phyloP scores from a whole-genome alignment of 768 basidiomycete species.

The Jaapia argillacea region DNA sequence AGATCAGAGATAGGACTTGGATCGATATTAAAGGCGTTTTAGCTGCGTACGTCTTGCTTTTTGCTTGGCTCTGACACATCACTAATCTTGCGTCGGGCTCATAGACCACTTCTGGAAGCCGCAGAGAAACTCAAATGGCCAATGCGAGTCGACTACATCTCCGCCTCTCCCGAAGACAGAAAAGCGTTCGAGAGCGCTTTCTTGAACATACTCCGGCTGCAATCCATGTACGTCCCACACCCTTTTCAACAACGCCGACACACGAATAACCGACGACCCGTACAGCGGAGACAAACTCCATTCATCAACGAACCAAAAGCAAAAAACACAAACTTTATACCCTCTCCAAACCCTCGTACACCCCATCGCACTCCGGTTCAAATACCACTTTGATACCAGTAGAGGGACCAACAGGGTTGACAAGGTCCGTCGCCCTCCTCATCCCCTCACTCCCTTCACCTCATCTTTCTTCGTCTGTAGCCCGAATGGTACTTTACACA shows the following conservation, averaged over 20 bases:
- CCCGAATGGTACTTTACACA: slow-evolving; percentile 98
- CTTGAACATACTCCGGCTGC: slow-evolving; percentile 63
- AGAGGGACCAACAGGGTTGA: slow-evolving; percentile 86
- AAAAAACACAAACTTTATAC: slow-evolving; percentile 45
- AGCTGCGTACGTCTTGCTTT: slow-evolving; percentile 38
- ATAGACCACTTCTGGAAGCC: slow-evolving; percentile 50
- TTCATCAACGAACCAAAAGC: slow-evolving; percentile 8
- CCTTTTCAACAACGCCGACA: too few species aligned
- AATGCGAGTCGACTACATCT: slow-evolving; percentile 51
- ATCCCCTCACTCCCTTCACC: background rate
- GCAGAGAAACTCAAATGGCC: slow-evolving; percentile 87
- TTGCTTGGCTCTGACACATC: slow-evolving; percentile 1
- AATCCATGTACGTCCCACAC: slow-evolving; percentile 75
- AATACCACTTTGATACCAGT: slow-evolving; percentile 87
- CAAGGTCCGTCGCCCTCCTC: slow-evolving; percentile 47
- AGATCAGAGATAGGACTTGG: slow-evolving; percentile 69
- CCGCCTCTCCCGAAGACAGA: slow-evolving; percentile 38
- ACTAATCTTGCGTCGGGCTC: slow-evolving; percentile 2
- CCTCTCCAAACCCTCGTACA: slow-evolving; percentile 77
- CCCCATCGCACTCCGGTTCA: slow-evolving; percentile 80
- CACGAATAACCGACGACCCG: too few species aligned
- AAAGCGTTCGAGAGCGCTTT: slow-evolving; percentile 70
- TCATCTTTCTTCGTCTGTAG: slow-evolving; percentile 25
- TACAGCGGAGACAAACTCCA: slow-evolving; percentile 45
- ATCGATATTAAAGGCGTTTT: slow-evolving; percentile 56